Evolutionary conservation across 1,284 basidiomycete genomes (phyloP).

Genomic region (Papiliotrema fonsecae): DNA sequence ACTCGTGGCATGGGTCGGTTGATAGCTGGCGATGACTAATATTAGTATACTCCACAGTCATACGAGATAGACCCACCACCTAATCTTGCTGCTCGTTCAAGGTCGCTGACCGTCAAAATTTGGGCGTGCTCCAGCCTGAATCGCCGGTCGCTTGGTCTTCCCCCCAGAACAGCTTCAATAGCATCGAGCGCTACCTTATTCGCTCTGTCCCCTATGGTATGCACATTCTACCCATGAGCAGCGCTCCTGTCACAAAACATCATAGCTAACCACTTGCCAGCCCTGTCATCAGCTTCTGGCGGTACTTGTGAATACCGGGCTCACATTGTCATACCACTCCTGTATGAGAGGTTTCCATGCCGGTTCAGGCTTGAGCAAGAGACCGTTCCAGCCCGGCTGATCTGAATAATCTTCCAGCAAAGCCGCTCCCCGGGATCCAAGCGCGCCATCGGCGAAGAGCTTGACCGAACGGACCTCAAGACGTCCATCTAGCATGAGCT

Average conservation of each 20-base stretch:
- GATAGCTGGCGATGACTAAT: conserved; percentile 83
- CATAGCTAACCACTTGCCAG: conserved; percentile 51
- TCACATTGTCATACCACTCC: conserved; percentile 63
- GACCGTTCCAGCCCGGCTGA: conserved; percentile 62
- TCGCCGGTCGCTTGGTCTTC: conserved; percentile 50
- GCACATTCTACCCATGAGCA: conserved; percentile 60
- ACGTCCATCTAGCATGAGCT: conserved; percentile 50
- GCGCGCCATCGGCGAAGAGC: conserved; percentile 71
- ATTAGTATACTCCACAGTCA: background rate
- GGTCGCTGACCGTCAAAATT: conserved; percentile 66
- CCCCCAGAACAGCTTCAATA: conserved; percentile 60
- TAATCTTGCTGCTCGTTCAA: conserved; percentile 63
- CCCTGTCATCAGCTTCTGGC: conserved; percentile 23
- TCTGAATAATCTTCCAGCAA: conserved; percentile 80
- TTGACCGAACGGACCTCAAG: conserved; percentile 75
- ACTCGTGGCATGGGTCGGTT: conserved; percentile 73
- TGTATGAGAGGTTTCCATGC: conserved; percentile 57
- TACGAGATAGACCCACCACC: conserved; percentile 56
- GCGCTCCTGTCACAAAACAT: conserved; percentile 15
- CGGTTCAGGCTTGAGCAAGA: conserved; percentile 60
- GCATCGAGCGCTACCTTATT: conserved; percentile 76
- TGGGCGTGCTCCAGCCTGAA: conserved; percentile 88
- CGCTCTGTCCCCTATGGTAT: conserved; percentile 87
- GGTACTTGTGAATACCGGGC: background rate
- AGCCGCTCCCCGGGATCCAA: conserved; percentile 88